Evolutionary conservation across 78 protist genomes (phyloP), one percentile per base, ranked within the genome.

Genomic region (Isochrysis galbana): DNA sequence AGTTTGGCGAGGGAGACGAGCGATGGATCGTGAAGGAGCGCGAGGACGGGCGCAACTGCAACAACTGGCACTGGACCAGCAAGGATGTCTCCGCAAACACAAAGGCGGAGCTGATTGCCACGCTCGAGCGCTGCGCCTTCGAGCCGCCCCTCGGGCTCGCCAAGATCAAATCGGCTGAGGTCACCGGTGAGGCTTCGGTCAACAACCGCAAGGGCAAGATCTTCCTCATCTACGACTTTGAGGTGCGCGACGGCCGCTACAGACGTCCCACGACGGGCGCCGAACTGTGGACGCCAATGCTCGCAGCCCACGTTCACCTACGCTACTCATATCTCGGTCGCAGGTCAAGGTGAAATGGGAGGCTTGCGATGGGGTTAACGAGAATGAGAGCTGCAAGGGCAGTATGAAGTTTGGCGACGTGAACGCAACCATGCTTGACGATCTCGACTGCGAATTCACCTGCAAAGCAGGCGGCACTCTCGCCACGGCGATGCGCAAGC

Each of bases 11-110:
- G 38, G 91, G 82, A 21, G 91, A 89, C 80, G 32, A 32, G 46
- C 91, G 91, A 10, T 89, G 91, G 91, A 89, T 89, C 44, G 91
- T 89, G 34, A 4, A 39, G 7, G 91, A 89, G 22, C 91, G 91
- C 1, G 82, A 36, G 74, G 91, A 89, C 54, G 91, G 91, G 42
- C n/a, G 11, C 19, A 89, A 89, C 55, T 61, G 67, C 67, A 89
- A 89, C 82, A 42, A 38, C 19, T 80, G 88, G 88, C 88, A 80
- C 54, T 80, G 88, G 88, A 80, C 88, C 4, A 29, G 36, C 55
- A 80, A 80, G 88, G 88, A 80, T 5, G 23, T 80, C 22, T 41
- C 88, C 41, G 5, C 0, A n/a, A 1, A 44, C 55, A 38, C 17
- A 5, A 80, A 26, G 38, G 21, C 22, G 55, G 21, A 1, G 88